Base-by-base conservation (phyloP, 177 flowering plant genomes). In the Viscum album region DNA sequence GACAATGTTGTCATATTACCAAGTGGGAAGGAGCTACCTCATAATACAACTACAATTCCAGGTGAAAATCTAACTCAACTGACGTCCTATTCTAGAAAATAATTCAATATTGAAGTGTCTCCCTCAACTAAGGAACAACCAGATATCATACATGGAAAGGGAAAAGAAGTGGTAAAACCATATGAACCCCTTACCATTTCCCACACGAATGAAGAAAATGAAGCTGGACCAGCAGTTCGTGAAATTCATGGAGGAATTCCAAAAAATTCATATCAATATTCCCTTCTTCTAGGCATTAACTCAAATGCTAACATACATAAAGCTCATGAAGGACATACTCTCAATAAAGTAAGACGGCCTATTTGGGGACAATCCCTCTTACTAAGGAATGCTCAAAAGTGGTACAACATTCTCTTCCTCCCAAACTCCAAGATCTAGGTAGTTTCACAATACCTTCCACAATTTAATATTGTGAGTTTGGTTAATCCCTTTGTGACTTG, bases 201-300 rank as follows among this genome's bases (percentile, higher is more conserved):
- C n/a, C n/a, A n/a, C n/a, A n/a, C n/a, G n/a, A n/a, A n/a, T n/a
- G n/a, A n/a, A n/a, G n/a, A n/a, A n/a, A 39, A 39, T 17, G 17
- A 39, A 17, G 8, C 45, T 39, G 8, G 45, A 39, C 45, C 45
- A 39, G 17, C 12, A 39, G 45, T 17, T 39, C 45, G 17, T 17
- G 12, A 39, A 39, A 39, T 39, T 39, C 17, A 8, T 66, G 85
- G 96, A 34, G 87, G 88, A 67, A 86, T 50, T 50, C 24, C 16
- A 50, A n/a, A 5, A 50, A 23, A 4, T 50, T 15, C 56, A 10
- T 21, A 50, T 21, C 4, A 50, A 50, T 21, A 12, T 50, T 50
- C 56, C 56, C 24, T 23, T 50, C 24, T 3, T 21, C 3, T 4
- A 50, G 3, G 56, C 56, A 15, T 50, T 50, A 8, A n/a, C 26